Conservation (phyloP, 495 filamentous ascomycete species). For the Emericellopsis terricola region DNA sequence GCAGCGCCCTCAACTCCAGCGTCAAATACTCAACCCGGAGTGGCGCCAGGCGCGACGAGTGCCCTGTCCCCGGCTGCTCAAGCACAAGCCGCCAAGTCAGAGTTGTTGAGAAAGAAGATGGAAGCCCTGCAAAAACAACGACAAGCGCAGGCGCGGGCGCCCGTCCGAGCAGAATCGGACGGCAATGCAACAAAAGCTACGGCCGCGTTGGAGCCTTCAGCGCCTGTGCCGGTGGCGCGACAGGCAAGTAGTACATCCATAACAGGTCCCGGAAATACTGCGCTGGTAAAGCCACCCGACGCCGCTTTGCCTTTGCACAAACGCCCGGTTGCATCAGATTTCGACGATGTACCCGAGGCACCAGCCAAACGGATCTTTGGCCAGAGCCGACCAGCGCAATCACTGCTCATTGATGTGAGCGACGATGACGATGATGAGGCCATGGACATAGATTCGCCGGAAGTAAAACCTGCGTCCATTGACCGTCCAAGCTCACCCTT, state of each 20-base stretch:
- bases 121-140: conserved; percentile 9
- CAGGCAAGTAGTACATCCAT: background rate
- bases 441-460: conserved; percentile 30
- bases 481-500: background rate
- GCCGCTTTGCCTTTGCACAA: too few relatives aligned
- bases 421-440: conserved; percentile 29
- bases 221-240: too few relatives aligned
- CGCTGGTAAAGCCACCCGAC: too few relatives aligned
- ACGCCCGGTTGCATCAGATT: conserved; percentile 74
- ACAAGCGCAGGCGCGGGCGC: conserved; percentile 9
- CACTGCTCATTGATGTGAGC: conserved; percentile 62
- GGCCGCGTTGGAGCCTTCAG: too few relatives aligned
- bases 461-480: conserved; percentile 5
- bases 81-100: conserved; percentile 5
- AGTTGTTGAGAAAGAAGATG: conserved; percentile 14
- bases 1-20: conserved; percentile 8
- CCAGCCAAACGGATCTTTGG: conserved; percentile 47
- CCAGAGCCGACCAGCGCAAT: conserved; percentile 22
- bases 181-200: too few relatives aligned
- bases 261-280: background rate
- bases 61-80: too few relatives aligned
- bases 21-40: conserved; percentile 1
- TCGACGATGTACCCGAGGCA: conserved; percentile 34
- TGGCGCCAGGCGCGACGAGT: background rate
- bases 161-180: conserved; percentile 5